A percentile compares a stretch with the other conserved stretches of the same genome.
These are phyloP conservation scores for Cyberlindnera lachancei DNA, from an alignment of 805 yeast genomes.

Conservation along the genomic window DNA sequence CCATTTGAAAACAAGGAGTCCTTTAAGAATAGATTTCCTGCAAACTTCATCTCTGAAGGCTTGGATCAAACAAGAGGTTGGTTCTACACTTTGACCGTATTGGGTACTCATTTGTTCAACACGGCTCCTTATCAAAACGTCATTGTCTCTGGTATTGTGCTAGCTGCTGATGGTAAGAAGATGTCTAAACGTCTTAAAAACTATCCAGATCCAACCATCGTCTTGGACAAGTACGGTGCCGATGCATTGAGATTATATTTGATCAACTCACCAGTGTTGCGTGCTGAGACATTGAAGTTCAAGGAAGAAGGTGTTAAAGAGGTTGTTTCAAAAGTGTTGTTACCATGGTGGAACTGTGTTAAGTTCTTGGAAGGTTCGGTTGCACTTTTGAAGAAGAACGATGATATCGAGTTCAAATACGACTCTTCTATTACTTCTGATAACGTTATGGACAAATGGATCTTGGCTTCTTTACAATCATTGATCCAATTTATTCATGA, in stretches of 20 bases:
- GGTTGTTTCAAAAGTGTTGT: conserved; percentile 87
- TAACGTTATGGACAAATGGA: conserved; percentile 97
- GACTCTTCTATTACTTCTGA: conserved; percentile 57
- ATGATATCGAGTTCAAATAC: conserved; percentile 63
- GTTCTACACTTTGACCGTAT: conserved; percentile 94
- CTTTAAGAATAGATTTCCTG: conserved; percentile 80
- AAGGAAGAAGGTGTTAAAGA: conserved; percentile 99
- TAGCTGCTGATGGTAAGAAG: conserved; percentile 97
- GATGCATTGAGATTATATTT: conserved; percentile 94
- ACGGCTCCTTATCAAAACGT: conserved; percentile 93
- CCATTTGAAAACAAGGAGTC: conserved; percentile 82
- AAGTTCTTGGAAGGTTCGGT: conserved; percentile 95
- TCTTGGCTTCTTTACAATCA: conserved; percentile 92
- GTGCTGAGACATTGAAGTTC: conserved; percentile 94
- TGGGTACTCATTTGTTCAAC: conserved; percentile 91
- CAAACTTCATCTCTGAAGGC: conserved; percentile 97
- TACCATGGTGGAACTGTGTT: conserved; percentile 99
- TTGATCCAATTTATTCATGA: conserved; percentile 76
- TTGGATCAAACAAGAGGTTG: conserved; percentile 99
- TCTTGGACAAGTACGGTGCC: conserved; percentile 88
- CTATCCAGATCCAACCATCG: conserved; percentile 88
- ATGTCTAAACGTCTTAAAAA: conserved; percentile 98
- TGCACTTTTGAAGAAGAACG: conserved; percentile 71
- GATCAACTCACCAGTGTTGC: conserved; percentile 94
- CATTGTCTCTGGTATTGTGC: conserved; percentile 91